Evolutionary conservation across 768 basidiomycete genomes (phyloP).

Genomic region (Rhodotorula babjevae): DNA sequence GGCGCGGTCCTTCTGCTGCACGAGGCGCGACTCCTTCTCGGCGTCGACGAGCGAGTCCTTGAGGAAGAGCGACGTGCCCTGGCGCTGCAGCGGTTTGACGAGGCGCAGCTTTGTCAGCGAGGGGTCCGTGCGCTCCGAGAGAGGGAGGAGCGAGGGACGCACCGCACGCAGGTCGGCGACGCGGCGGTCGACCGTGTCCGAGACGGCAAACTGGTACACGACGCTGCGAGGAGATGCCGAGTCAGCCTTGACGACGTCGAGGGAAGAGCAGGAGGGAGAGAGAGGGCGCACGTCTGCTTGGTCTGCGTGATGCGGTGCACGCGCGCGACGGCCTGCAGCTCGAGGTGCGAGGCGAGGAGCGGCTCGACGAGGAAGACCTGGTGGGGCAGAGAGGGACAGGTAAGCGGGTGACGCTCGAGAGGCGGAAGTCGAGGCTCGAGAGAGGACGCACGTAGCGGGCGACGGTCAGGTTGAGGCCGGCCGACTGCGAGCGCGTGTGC

Average conservation of each 20-base stretch:
- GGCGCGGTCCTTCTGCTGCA: conserved; percentile 10
- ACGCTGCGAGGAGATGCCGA: conserved; percentile 6
- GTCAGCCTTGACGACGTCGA: background rate
- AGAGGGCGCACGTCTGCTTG: background rate
- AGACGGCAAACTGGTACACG: conserved; percentile 40
- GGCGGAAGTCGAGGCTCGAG: conserved; percentile 23
- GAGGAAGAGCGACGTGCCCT: conserved; percentile 25
- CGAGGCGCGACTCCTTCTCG: background rate
- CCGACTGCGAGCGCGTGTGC: conserved; percentile 38
- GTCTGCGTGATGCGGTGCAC: conserved; percentile 42
- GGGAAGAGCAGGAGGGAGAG: background rate
- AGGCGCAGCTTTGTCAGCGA: background rate
- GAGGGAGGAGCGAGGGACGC: background rate
- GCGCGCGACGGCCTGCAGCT: conserved; percentile 39
- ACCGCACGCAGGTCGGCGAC: conserved; percentile 35
- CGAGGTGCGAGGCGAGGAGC: conserved; percentile 37
- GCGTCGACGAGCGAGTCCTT: background rate
- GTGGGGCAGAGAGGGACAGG: conserved; percentile 24
- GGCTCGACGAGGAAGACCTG: conserved; percentile 43
- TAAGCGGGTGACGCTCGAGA: conserved; percentile 35
- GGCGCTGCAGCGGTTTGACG: background rate
- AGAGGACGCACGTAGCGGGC: conserved; percentile 21
- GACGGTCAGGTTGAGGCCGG: conserved; percentile 40
- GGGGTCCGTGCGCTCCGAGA: background rate
- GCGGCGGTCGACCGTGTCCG: conserved; percentile 35